Evolutionary conservation across 805 yeast genomes (phyloP), one percentile per base, ranked within the genome.

Genomic region (Lipomyces yamadae): DNA sequence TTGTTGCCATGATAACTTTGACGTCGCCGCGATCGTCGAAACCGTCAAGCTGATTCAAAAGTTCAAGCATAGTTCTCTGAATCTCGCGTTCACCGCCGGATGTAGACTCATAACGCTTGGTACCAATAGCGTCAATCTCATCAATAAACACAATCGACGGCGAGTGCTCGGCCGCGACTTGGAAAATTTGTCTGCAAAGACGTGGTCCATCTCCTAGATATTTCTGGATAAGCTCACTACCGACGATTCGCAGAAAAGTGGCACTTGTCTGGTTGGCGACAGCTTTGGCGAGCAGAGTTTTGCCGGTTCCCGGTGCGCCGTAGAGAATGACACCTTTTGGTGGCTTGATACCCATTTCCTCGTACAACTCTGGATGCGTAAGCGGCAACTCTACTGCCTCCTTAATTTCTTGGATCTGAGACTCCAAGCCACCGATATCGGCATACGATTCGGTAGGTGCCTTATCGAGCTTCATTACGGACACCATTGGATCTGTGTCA

Each of bases 241-340:
- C 99, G 37, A 94, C 98, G 78, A 95, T 92, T 78, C 99, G 87
- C 76, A 95, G 83, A 74, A 95, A 95, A 2, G 98, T 92, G 1
- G 98, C 98, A 70, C 95, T 88, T 0, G 99, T 95, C 76, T 95
- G 98, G 79, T 95, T 94, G 2, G 99, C 99, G 58, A 95, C 99
- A 0, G 99, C 99, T 78, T 93, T 94, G 13, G 98, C 98, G 73
- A 94, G 83, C 66, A 94, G 81, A 0, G 98, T 94, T 78, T 94
- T 94, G 74, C 98, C 98, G 2, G 98, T 94, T 79, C 98, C 98
- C 45, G 98, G 98, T 0, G 98, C 96, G 75, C 98, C 98, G 77
- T 94, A 94, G 66, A 94, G 83, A 73, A 94, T 93, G 61, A 94
- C 98, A 81, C 98, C 98, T 81, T 94, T 94, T 62, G 98, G 98